These are phyloP conservation scores for Zangia roseola DNA, from an alignment of 768 basidiomycete genomes.

Conservation along the genomic window DNA sequence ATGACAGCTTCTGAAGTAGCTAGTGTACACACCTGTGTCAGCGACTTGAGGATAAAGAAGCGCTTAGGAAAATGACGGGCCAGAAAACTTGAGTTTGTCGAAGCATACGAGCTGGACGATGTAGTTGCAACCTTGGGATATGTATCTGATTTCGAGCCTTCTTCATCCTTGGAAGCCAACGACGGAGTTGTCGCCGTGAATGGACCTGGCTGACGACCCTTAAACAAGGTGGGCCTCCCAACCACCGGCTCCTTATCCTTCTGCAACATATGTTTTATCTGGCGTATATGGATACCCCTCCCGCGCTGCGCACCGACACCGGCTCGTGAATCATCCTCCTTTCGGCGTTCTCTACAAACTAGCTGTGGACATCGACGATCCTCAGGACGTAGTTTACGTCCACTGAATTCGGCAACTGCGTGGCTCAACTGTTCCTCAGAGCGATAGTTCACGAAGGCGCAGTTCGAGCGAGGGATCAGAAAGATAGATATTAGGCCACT, in stretches of 20 bases:
- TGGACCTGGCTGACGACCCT: not conserved
- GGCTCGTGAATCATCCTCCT: slow-evolving; percentile 82
- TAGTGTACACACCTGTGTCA: slow-evolving; percentile 60
- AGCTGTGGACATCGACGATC: slow-evolving; percentile 75
- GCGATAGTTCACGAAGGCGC: slow-evolving; percentile 90
- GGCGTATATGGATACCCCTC: slow-evolving; percentile 77
- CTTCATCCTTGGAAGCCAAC: slow-evolving; percentile 39
- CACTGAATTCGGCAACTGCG: slow-evolving; percentile 76
- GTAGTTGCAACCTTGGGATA: slow-evolving; percentile 23
- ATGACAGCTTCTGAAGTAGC: not conserved
- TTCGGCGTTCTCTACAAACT: slow-evolving; percentile 78
- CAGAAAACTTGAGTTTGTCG: slow-evolving; percentile 83
- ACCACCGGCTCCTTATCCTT: slow-evolving; percentile 29
- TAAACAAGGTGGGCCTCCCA: not conserved
- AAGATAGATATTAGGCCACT: slow-evolving; percentile 83
- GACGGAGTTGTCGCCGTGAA: too few relatives aligned
- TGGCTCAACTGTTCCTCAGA: slow-evolving; percentile 56
- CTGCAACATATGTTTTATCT: slow-evolving; percentile 65
- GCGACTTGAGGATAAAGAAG: slow-evolving; percentile 91
- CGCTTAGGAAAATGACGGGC: slow-evolving; percentile 75
- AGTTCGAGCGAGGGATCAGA: slow-evolving; percentile 91
- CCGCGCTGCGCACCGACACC: slow-evolving; percentile 93
- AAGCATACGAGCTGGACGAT: slow-evolving; percentile 67
- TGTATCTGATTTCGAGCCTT: slow-evolving; percentile 6
- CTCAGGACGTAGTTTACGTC: slow-evolving; percentile 60